Evolutionary conservation across 768 basidiomycete genomes (phyloP), one percentile per base, ranked within the genome.

Genomic region (Auriscalpium microsporum): DNA sequence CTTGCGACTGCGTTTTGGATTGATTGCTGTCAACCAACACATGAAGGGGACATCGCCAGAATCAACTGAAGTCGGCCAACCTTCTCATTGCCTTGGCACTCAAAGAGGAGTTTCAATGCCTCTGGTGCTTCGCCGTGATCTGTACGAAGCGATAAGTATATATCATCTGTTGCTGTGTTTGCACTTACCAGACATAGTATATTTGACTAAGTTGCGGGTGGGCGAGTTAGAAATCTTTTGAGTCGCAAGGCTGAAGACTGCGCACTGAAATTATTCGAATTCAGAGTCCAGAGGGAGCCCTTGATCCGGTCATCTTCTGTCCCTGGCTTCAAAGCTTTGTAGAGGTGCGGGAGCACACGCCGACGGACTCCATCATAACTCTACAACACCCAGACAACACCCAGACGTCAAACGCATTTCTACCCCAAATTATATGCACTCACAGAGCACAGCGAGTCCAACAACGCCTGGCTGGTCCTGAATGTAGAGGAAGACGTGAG

Each of bases 241-340:
- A 28, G 28, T 28, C 28, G 28, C 28, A 28, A 28, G 3, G 21
- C 28, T 28, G 28, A 28, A 28, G 7, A 28, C 28, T 36, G 62
- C 67, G 62, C 60, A 70, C 87, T 84, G 58, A 91, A 83, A 5
- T 75, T 73, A 10, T 82, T 73, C 9, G 76, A 73, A 63, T 87
- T 84, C 34, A 92, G 65, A 4, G 86, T 84, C 81, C 89, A 92
- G 17, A 93, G 69, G 3, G 90, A 88, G 10, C 93, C 93, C 72
- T 96, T 94, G 84, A 93, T 90, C n/a, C 87, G 78, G 66, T 92
- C 90, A 62, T 90, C 89, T 40, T 94, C 90, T 17, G 77, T 78
- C 3, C 86, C 89, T 7, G 84, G 82, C 50, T 79, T 74, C 51
- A 87, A 69, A 5, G 80, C 78, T 42, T 74, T 67, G 57, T 81